Evolutionary conservation across 306 rosid genomes (phyloP).

Genomic region (Lagenaria siceraria): DNA sequence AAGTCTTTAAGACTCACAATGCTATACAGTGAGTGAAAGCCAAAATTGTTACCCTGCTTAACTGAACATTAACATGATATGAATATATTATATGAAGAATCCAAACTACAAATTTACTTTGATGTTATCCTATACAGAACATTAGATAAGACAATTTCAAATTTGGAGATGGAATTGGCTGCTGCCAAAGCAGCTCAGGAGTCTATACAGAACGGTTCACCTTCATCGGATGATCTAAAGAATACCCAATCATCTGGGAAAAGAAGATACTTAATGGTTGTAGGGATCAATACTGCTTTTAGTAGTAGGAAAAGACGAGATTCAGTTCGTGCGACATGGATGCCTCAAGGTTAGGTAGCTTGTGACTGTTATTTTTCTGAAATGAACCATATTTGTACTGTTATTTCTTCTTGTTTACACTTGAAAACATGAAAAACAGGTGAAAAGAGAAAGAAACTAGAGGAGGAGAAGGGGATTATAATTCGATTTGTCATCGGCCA

Average conservation of each 20-base stretch:
- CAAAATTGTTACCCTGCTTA: not conserved
- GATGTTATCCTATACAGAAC: slow-evolving; percentile 29
- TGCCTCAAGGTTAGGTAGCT: slow-evolving; percentile 70
- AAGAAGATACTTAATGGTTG: slow-evolving; percentile 77
- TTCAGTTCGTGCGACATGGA: slow-evolving; percentile 91
- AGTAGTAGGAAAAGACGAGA: slow-evolving; percentile 98
- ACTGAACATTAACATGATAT: not conserved
- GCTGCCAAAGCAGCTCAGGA: slow-evolving; percentile 87
- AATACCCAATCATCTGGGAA: slow-evolving; percentile 33
- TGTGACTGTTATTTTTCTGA: not conserved
- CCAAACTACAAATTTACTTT: not conserved
- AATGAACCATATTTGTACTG: not conserved
- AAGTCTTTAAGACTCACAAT: slow-evolving; percentile 58
- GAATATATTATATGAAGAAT: not conserved
- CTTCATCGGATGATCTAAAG: slow-evolving; percentile 39
- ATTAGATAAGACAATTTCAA: slow-evolving; percentile 83
- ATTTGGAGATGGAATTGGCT: slow-evolving; percentile 85
- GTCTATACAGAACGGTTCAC: slow-evolving; percentile 56
- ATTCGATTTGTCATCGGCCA: slow-evolving; percentile 92
- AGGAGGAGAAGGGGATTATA: slow-evolving; percentile 96
- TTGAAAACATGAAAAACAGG: slow-evolving; percentile 39
- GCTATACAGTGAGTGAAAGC: slow-evolving; percentile 55
- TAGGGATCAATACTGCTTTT: slow-evolving; percentile 93
- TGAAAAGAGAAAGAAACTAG: slow-evolving; percentile 81
- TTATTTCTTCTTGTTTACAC: not conserved